Evolutionary conservation across 2,329 filamentous ascomycete genomes (phyloP).

Genomic region (Paecilomyces sp.): DNA sequence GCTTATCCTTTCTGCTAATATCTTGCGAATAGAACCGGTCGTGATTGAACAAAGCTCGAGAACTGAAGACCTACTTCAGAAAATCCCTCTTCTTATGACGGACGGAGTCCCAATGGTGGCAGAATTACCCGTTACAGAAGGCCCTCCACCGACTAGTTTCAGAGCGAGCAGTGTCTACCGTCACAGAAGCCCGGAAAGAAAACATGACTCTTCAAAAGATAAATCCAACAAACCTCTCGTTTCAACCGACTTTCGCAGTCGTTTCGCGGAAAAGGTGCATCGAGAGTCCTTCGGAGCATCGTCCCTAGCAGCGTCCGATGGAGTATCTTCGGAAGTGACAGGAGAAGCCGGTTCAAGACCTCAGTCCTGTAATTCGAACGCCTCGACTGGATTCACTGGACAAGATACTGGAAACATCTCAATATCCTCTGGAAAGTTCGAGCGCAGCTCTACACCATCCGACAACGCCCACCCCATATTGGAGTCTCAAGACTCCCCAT

Average conservation of each 20-base stretch:
- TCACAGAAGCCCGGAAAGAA: neutral
- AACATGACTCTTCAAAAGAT: conserved; percentile 11
- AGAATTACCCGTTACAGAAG: neutral
- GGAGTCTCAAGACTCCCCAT: neutral
- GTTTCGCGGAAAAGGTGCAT: conserved; percentile 25
- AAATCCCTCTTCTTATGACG: conserved; percentile 3
- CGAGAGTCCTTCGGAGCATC: conserved; percentile 13
- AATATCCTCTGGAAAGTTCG: neutral
- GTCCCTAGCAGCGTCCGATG: conserved; percentile 5
- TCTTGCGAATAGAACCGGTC: neutral
- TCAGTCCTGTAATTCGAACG: neutral
- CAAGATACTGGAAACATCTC: neutral
- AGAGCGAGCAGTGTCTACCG: conserved; percentile 7
- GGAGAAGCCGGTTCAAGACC: neutral
- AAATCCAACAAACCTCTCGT: conserved; percentile 21
- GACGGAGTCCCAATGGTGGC: neutral
- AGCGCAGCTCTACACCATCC: neutral
- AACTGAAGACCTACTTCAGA: conserved; percentile 2
- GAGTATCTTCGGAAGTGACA: conserved; percentile 1
- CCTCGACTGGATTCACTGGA: neutral
- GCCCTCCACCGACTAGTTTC: conserved; percentile 6
- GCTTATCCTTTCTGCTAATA: neutral
- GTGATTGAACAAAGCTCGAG: neutral
- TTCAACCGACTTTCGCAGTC: conserved; percentile 28
- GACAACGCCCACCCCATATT: neutral